Conservation (phyloP, 2,329 filamentous ascomycete species). For the Chaetomiaceae sp. region DNA sequence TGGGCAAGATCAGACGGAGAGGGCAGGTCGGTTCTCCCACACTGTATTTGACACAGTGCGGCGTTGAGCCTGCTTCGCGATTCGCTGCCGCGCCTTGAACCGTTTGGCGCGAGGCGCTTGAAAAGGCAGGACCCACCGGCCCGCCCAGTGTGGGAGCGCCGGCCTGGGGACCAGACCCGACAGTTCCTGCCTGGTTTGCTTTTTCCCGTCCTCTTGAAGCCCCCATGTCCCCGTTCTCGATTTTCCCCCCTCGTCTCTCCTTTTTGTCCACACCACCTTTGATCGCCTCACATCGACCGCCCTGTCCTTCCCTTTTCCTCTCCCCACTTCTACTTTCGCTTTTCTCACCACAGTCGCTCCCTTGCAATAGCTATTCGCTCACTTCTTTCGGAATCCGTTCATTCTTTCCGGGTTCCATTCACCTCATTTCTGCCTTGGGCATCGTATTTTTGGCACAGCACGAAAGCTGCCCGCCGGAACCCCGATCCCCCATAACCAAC, state of each 20-base stretch:
- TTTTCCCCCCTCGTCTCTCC: conserved; percentile 28
- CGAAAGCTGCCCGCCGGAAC: background rate
- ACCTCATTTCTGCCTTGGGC: conserved; percentile 35
- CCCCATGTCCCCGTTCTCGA: conserved; percentile 30
- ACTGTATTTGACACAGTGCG: conserved; percentile 15
- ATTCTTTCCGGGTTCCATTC: conserved; percentile 50
- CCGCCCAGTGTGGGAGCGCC: conserved; percentile 28
- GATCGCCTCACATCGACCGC: conserved; percentile 26
- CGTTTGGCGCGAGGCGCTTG: conserved; percentile 19
- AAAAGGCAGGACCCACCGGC: conserved; percentile 19
- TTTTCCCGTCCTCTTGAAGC: conserved; percentile 29
- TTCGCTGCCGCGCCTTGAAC: conserved; percentile 15
- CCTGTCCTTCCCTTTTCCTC: conserved; percentile 20
- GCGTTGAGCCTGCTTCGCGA: background rate
- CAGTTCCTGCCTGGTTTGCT: conserved; percentile 23
- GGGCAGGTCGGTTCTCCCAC: background rate
- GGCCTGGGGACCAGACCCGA: conserved; percentile 2
- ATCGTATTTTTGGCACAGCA: conserved; percentile 20
- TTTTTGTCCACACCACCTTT: conserved; percentile 28
- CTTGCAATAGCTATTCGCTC: conserved; percentile 40
- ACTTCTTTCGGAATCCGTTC: conserved; percentile 42
- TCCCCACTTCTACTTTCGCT: conserved; percentile 36
- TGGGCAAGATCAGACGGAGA: conserved; percentile 8
- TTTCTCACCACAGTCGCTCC: conserved; percentile 49
- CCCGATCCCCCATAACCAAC: conserved; percentile 6